Percentiles rank a stretch among this genome's conserved stretches.
Evolutionary conservation across 2,329 filamentous ascomycete species (phyloP).

Genomic region (Sporothrix euskadiensis): DNA sequence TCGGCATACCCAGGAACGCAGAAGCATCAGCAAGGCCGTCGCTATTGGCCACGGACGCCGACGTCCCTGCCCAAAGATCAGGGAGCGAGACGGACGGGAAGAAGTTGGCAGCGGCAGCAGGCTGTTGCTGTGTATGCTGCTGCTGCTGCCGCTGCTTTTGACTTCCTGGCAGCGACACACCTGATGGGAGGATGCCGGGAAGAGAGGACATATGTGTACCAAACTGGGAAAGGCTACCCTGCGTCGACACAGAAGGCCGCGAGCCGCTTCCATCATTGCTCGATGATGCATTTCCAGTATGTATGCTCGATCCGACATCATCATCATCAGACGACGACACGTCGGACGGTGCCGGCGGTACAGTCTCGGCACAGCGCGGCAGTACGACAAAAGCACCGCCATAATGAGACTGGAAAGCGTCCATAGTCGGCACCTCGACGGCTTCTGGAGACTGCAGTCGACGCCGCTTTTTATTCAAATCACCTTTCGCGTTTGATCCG

Average conservation of each 20-base stretch:
- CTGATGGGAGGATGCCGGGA: neutral
- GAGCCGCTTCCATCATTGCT: neutral
- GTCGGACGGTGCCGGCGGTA: neutral
- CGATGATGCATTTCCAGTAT: neutral
- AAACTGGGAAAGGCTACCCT: neutral
- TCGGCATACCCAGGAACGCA: neutral
- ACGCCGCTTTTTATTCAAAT: conserved; percentile 20
- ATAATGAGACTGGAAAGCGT: neutral
- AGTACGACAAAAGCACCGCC: conserved; percentile 18
- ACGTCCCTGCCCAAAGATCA: neutral
- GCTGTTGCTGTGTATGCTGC: neutral
- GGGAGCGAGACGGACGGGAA: neutral
- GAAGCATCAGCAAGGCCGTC: neutral
- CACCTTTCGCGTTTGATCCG: neutral
- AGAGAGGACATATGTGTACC: neutral
- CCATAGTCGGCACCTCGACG: neutral
- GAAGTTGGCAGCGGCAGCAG: neutral
- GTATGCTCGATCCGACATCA: neutral
- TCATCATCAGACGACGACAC: neutral
- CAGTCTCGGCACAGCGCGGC: conserved; percentile 2
- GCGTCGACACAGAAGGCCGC: neutral
- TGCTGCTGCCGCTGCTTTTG: neutral
- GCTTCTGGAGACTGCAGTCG: conserved; percentile 17
- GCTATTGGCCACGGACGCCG: neutral
- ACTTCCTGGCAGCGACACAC: neutral